Evolutionary conservation across 257 asterid genomes (phyloP).

Genomic region (Eustoma russellianum): DNA sequence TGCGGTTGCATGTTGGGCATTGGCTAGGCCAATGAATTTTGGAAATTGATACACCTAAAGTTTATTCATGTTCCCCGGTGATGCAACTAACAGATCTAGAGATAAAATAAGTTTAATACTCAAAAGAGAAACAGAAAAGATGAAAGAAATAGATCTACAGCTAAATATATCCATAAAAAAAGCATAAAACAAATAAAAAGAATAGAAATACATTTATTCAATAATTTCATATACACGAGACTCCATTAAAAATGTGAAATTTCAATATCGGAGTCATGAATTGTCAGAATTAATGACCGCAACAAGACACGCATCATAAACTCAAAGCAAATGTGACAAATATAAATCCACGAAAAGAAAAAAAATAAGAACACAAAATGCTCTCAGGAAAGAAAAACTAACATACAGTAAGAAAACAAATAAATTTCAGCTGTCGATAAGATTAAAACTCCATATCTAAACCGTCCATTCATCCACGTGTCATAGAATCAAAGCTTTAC

Average conservation of each 20-base stretch:
- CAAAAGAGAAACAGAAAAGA: no score
- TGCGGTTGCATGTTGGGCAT: no score
- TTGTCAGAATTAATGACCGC: constrained; percentile 8
- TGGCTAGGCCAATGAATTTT: no score
- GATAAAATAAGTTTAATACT: no score
- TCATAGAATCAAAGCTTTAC: constrained; percentile 26
- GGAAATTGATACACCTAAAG: no score
- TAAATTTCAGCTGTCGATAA: constrained; percentile 15
- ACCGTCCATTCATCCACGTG: constrained; percentile 35
- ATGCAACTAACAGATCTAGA: no score
- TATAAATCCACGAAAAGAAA: neutral
- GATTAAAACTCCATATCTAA: no score
- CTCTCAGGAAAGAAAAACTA: neutral
- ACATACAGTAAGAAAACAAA: constrained; percentile 12
- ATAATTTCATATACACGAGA: constrained; percentile 22
- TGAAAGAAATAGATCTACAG: neutral
- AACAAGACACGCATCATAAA: constrained; percentile 1
- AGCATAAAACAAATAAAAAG: neutral
- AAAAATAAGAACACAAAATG: constrained; percentile 12
- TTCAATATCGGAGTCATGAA: constrained; percentile 12
- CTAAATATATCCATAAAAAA: neutral
- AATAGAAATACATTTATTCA: constrained; percentile 17
- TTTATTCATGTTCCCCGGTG: no score
- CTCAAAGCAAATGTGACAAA: neutral
- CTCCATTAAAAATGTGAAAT: constrained; percentile 9